Evolutionary conservation across 1,139 yeast genomes (phyloP).

Genomic region (Magnusiomyces sp.): DNA sequence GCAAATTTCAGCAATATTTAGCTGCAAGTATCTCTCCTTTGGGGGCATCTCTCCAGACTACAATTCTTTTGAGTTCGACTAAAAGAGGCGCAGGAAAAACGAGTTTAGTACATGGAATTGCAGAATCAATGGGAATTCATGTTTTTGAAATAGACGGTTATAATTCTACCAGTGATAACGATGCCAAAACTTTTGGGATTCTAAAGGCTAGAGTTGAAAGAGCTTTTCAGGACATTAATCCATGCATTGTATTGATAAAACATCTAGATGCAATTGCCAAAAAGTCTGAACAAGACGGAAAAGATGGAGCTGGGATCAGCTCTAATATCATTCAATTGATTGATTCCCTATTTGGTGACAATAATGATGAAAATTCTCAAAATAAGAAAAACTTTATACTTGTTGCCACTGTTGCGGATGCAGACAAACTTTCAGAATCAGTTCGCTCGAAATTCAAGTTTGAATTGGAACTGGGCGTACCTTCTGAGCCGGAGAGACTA

Average conservation of each 20-base stretch:
- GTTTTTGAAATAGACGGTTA: conserved; percentile 64
- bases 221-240: conserved; percentile 37
- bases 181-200: conserved; percentile 69
- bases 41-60: conserved; percentile 42
- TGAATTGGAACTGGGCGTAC: conserved; percentile 69
- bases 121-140: conserved; percentile 57
- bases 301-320: conserved; percentile 47
- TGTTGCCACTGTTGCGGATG: conserved; percentile 63
- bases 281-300: conserved; percentile 56
- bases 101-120: conserved; percentile 48
- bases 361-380: not conserved
- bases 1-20: conserved; percentile 34
- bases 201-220: conserved; percentile 71
- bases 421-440: conserved; percentile 59
- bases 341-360: conserved; percentile 41
- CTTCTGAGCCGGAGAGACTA: conserved; percentile 64
- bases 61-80: conserved; percentile 59
- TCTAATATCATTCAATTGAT: conserved; percentile 54
- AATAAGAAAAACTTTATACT: conserved; percentile 39
- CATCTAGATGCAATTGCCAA: conserved; percentile 72
- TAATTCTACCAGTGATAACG: conserved; percentile 48
- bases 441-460: conserved; percentile 66
- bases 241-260: conserved; percentile 48
- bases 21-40: conserved; percentile 30
- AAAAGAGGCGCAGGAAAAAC: conserved; percentile 76